Evolutionary conservation across 2,329 filamentous ascomycete genomes (phyloP).

Genomic region (Samsoniella hepiali): DNA sequence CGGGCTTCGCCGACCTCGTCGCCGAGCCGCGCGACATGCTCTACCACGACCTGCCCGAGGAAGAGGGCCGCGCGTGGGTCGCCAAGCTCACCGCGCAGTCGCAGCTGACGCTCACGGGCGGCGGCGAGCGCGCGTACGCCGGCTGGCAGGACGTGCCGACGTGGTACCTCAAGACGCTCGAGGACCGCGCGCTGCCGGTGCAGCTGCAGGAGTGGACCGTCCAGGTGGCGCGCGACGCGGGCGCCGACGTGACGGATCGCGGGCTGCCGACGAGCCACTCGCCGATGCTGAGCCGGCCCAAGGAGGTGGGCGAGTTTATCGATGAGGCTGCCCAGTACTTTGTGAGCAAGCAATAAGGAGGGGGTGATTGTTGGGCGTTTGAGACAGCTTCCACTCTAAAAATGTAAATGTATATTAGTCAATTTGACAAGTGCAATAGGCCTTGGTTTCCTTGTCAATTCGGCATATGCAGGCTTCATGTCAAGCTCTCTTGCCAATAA

Average conservation of each 20-base stretch:
- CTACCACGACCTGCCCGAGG: conserved; percentile 47
- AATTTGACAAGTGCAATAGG: too few relatives aligned
- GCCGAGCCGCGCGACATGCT: conserved; percentile 40
- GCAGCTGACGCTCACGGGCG: conserved; percentile 43
- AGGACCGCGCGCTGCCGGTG: conserved; percentile 41
- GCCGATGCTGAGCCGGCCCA: conserved; percentile 46
- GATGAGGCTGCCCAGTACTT: conserved; percentile 20
- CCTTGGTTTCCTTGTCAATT: too few relatives aligned
- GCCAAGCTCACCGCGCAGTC: conserved; percentile 39
- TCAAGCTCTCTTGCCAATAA: too few relatives aligned
- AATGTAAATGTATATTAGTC: background rate
- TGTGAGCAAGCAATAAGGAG: conserved; percentile 7
- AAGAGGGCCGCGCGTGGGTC: conserved; percentile 43
- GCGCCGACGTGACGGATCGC: conserved; percentile 34
- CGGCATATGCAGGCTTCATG: too few relatives aligned
- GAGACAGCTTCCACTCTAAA: background rate
- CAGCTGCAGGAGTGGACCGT: conserved; percentile 38
- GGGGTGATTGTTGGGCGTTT: too few relatives aligned
- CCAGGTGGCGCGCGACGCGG: conserved; percentile 37
- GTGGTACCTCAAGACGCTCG: conserved; percentile 44
- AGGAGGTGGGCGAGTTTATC: conserved; percentile 38
- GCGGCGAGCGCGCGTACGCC: conserved; percentile 40
- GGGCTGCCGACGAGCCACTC: conserved; percentile 47
- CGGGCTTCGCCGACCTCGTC: conserved; percentile 40
- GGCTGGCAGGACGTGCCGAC: conserved; percentile 47